Evolutionary conservation across 257 asterid genomes (phyloP).

Genomic region (Capsicum pubescens): DNA sequence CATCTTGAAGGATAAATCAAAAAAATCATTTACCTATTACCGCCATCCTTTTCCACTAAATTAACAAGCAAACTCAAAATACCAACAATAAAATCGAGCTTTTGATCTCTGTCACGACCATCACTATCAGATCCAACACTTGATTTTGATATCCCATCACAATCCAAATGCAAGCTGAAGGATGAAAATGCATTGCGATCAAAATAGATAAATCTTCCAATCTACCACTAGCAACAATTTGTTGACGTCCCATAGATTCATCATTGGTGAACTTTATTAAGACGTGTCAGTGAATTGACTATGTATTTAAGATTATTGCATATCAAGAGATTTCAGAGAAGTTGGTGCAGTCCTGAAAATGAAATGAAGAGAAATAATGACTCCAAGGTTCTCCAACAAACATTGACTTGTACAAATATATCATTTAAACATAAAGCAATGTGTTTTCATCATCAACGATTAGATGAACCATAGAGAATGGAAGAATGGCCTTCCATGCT

Average conservation of each 20-base stretch:
- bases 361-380: neutral
- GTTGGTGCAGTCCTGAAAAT: neutral
- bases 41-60: conserved; percentile 75
- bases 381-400: neutral
- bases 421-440: conserved; percentile 14
- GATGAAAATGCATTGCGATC: conserved; percentile 65
- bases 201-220: conserved; percentile 66
- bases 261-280: conserved; percentile 82
- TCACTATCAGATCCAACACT: conserved; percentile 44
- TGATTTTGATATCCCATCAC: conserved; percentile 42
- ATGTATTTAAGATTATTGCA: neutral
- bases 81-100: conserved; percentile 79
- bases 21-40: conserved; percentile 54
- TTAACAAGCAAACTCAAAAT: conserved; percentile 85
- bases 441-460: neutral
- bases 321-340: conserved; percentile 8
- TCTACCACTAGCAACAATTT: conserved; percentile 71
- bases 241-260: conserved; percentile 71
- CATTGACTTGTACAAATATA: neutral
- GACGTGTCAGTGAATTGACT: conserved; percentile 55
- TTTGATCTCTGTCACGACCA: conserved; percentile 59
- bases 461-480: neutral
- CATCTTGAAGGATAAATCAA: conserved; percentile 17
- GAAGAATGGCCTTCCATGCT: conserved; percentile 15
- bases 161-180: conserved; percentile 44